Evolutionary conservation across 306 rosid genomes (phyloP), one percentile per base, ranked within the genome.

Genomic region (Inga oerstediana): DNA sequence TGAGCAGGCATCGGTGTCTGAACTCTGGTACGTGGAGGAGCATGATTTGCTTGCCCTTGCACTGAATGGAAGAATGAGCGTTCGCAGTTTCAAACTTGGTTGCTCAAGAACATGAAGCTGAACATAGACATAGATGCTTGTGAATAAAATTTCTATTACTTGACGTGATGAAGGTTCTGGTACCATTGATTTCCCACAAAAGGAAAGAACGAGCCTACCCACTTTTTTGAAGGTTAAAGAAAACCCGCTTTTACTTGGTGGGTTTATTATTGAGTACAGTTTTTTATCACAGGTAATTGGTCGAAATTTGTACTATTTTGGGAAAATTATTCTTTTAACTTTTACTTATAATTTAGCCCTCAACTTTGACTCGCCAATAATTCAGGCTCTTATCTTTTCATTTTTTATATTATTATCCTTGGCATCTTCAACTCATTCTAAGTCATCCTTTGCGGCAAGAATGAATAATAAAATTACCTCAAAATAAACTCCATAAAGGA

Each of bases 11-110:
- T 86, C 75, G 80, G 93, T 92, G 48, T 91, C 97, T 1, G 99
- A 96, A 83, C 89, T 96, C 46, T 96, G 98, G 99, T 96, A 96
- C 76, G 99, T 94, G 65, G 99, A 96, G 90, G 99, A 96, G 86
- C 89, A 90, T 48, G 95, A 96, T 39, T 85, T 96, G 74, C 92
- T 96, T 75, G 99, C 99, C 67, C 98, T 96, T 73, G 99, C 97
- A 10, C 85, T 96, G 81, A 85, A 96, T 78, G 99, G 99, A 81
- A 92, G 93, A 90, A 91, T 91, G 94, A 89, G 92, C 78, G 27
- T 75, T 82, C 97, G 89, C 72, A 92, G 76, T 75, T 91, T 89
- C 88, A 88, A 83, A 83, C 88, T 94, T 62, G 98, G 95, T 70
- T 94, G 97, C 90, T 67, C 89, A 59, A 79, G 83, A 81, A 75